A percentile compares a stretch with the other conserved stretches of the same genome.
phyloP scores from a whole-genome alignment of 768 basidiomycete species.

The Trametes cubensis region DNA sequence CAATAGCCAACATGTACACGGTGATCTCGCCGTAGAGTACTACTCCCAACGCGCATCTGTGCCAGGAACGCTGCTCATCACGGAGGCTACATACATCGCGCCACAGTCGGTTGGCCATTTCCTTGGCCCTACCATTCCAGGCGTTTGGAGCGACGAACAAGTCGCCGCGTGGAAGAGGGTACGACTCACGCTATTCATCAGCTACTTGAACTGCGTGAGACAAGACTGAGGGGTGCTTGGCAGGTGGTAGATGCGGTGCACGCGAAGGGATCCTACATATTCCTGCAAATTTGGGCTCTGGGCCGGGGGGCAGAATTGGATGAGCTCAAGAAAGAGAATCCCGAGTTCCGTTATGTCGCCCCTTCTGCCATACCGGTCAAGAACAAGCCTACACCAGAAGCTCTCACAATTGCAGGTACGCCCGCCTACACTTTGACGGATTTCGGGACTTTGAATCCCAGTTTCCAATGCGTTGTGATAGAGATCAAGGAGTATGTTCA shows the following conservation, averaged over 20 bases:
- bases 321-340: slow-evolving; percentile 41
- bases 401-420: slow-evolving; percentile 30
- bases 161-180: slow-evolving; percentile 8
- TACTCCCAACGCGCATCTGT: slow-evolving; percentile 41
- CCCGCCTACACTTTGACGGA: background rate
- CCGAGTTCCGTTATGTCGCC: slow-evolving; percentile 1
- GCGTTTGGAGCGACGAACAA: slow-evolving; percentile 8
- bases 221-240: background rate
- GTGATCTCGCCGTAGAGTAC: slow-evolving; percentile 38
- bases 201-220: background rate
- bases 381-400: slow-evolving; percentile 19
- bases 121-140: background rate
- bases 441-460: slow-evolving; percentile 26
- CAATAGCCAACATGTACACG: slow-evolving; percentile 33
- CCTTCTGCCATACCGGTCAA: background rate
- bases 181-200: background rate
- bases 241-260: slow-evolving; percentile 61
- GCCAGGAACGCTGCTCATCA: slow-evolving; percentile 47
- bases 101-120: background rate
- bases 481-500: slow-evolving; percentile 43
- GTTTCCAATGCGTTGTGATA: slow-evolving; percentile 14
- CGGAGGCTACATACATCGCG: slow-evolving; percentile 41
- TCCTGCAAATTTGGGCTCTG: slow-evolving; percentile 57
- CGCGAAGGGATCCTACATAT: slow-evolving; percentile 50
- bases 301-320: slow-evolving; percentile 43